Evolutionary conservation across 75 land plant species (phyloP), one percentile per base, ranked within the genome.

Genomic region (Azolla pinnata): DNA sequence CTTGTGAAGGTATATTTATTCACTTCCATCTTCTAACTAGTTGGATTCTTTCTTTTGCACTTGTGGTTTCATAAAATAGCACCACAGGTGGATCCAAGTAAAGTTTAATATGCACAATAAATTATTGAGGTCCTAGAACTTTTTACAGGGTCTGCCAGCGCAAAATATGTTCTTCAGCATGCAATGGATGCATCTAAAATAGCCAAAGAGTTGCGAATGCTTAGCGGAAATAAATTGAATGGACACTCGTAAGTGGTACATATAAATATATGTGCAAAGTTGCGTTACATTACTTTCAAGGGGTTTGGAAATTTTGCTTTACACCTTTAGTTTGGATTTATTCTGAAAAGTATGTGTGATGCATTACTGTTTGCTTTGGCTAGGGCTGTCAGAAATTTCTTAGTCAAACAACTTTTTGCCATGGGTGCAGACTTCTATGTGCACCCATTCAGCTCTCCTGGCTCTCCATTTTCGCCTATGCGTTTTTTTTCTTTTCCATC

Each of bases 101-200:
- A 38, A 38, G 42, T 7, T 7, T 14, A 7, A 7, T 7, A 38
- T 7, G 42, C 7, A 38, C 42, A 14, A 38, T 7, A 14, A 7
- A 38, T 7, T 7, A 38, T 38, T 38, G 14, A 38, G 7, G 42
- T 14, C 42, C 42, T 38, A 7, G 42, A 38, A 7, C 14, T 25
- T 54, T 69, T 35, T 46, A 51, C 76, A 90, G 97, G 97, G 44
- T 87, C 97, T 61, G 92, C 88, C 0, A 86, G 61, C 58, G 42
- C 82, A 16, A 71, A 68, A 52, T 81, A 81, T 40, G 71, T 79
- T 20, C 18, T 27, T 45, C 68, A 61, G 42, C 80, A 81, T 50
- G 74, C 69, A 24, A 33, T 63, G 51, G 78, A 71, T 24, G 91
- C 85, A 26, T 61, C 67, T 32, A 61, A 56, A 23, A 59, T 87